Base-by-base conservation (phyloP, 768 basidiomycete species). In the Tephrocybe sp. region DNA sequence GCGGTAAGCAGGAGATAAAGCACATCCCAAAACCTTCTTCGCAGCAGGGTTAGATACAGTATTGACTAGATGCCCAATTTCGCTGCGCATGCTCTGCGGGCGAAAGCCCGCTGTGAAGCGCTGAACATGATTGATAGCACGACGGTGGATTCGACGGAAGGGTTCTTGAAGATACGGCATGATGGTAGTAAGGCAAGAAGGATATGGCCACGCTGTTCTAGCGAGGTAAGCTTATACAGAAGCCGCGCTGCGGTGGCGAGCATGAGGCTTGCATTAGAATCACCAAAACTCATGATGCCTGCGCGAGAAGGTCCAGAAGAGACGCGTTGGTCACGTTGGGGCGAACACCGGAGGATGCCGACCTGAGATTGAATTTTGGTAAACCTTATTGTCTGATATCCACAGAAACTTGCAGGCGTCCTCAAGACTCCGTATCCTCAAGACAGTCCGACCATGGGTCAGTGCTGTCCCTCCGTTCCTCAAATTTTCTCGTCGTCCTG, bases 371-470 rank as follows among this genome's bases (percentile, higher is more conserved):
- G 45, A 73, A 75, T 15, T 22, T 18, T 9, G 12, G 49, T 60
- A 66, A 77, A 77, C 74, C 70, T 74, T 75, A 74, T 65, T 70
- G 54, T 60, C 53, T 32, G 58, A 64, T 71, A 80, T 84, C 82
- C 83, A 81, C 82, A 74, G 67, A 73, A 71, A 73, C 67, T 71
- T 57, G 69, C 60, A 61, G 64, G 65, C 60, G 60, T 63, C 66
- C 62, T 70, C 70, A 71, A 66, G 71, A 73, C 63, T 62, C 72
- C 65, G 67, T 71, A 78, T 77, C 81, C 76, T 85, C 84, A 86
- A 87, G 80, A 81, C 82, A 74, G 63, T 72, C 74, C 76, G 75
- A 74, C 73, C n/a, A 89, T 89, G 87, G 87, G 87, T 88, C 49
- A 75, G 84, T 79, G 67, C 67, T 70, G 71, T 62, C 44, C 30